Evolutionary conservation across 2,329 filamentous ascomycete species (phyloP).

Genomic region (Monilinia aucupariae): DNA sequence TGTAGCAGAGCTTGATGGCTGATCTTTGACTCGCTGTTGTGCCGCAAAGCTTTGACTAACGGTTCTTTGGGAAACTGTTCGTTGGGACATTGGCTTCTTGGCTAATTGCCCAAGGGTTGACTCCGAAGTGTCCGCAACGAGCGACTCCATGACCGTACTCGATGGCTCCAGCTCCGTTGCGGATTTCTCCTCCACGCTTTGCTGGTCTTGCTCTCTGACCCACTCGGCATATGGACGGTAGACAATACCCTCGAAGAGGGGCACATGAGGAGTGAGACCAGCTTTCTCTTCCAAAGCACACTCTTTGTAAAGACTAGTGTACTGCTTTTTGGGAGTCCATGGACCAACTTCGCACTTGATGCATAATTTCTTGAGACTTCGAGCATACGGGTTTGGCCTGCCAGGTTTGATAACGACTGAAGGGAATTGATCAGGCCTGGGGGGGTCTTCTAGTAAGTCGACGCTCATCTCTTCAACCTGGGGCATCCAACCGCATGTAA

Average conservation of each 20-base stretch:
- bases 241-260: conserved; percentile 55
- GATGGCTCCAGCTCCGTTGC: conserved; percentile 19
- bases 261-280: conserved; percentile 58
- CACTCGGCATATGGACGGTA: conserved; percentile 61
- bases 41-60: conserved; percentile 60
- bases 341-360: conserved; percentile 54
- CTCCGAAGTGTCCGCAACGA: conserved; percentile 8
- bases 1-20: conserved; percentile 34
- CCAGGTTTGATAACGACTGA: conserved; percentile 42
- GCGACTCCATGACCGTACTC: conserved; percentile 10
- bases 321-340: conserved; percentile 44
- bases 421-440: conserved; percentile 52
- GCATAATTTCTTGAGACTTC: conserved; percentile 54
- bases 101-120: background rate
- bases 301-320: conserved; percentile 54
- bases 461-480: conserved; percentile 52
- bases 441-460: conserved; percentile 52
- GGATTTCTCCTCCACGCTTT: conserved; percentile 18
- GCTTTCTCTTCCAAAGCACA: conserved; percentile 64
- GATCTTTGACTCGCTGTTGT: conserved; percentile 55
- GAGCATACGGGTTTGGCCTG: conserved; percentile 37
- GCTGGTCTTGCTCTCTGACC: conserved; percentile 45
- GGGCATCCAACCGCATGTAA: conserved; percentile 71
- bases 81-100: conserved; percentile 11
- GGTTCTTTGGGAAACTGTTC: conserved; percentile 33